Base-by-base conservation (phyloP, 73 alveolate genomes). In the Uronychia setigera region DNA sequence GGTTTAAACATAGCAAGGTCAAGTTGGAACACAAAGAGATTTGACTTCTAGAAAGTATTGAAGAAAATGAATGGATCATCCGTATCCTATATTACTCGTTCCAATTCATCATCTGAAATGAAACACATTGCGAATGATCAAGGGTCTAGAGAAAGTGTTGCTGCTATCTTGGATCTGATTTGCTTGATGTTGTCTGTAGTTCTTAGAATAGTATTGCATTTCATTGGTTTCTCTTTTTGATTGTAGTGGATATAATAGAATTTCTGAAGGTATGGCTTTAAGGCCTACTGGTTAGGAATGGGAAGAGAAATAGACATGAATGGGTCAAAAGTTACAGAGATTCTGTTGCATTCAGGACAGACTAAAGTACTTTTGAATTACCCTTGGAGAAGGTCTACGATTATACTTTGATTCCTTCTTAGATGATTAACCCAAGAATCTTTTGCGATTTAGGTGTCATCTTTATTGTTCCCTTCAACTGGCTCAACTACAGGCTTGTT, bases 311-410 rank as follows among this genome's bases (percentile, higher is more conserved):
- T 88, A 59, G 93, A 84, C 94, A 91, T 89, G 86, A 92, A 96
- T 1, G 96, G 95, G 83, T 96, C 99, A 84, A 94, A 96, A 74
- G 96, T 94, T 35, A 92, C 93, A 28, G 93, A 89, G 32, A 91
- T 77, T 80, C 91, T 87, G 0, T 87, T 91, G 82, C 99, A 96
- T 27, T 90, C 74, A 1, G 97, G 96, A 80, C 99, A 96, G 78
- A 87, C 85, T 11, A 95, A 81, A 26, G 96, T 86, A 59, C 94
- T 86, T 83, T 93, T 96, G 80, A 93, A 80, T 92, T 94, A 88
- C 0, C 99, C 99, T 86, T 91, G 94, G 87, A 96, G 89, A 74
- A 96, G 91, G 78, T 96, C 98, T 1, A 87, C 90, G 0, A 96
- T 94, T 35, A 92, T 93, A 34, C 97, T 89, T 81, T 92, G 78